Conservation (phyloP, 139 green algal genomes). For the Chlorella sorokiniana region DNA sequence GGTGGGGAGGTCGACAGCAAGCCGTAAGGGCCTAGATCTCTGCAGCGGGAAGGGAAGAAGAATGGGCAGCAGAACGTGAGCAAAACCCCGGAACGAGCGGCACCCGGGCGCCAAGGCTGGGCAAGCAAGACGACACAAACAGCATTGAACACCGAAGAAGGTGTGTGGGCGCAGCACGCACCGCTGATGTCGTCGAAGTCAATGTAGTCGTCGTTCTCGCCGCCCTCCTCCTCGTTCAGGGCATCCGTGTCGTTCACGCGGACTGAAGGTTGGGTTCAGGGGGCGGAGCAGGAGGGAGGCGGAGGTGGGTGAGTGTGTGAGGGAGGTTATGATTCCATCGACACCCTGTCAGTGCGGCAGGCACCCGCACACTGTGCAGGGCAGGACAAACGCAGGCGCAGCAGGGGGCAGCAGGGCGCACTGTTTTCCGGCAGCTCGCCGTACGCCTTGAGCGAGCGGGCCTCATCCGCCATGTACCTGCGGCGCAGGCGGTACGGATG, state of each 20-base stretch:
- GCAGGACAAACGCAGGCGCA: background rate
- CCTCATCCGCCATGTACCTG: slow-evolving; percentile 94
- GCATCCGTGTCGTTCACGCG: slow-evolving; percentile 75
- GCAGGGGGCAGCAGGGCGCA: slow-evolving; percentile 15
- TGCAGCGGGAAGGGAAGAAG: background rate
- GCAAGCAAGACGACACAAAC: background rate
- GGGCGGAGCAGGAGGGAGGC: background rate
- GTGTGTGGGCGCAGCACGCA: too few relatives aligned
- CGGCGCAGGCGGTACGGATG: background rate
- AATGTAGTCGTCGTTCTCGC: slow-evolving; percentile 80
- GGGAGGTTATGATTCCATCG: background rate
- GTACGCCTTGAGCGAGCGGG: slow-evolving; percentile 94
- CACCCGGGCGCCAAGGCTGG: background rate
- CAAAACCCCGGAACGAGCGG: too few relatives aligned
- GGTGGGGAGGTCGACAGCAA: too few relatives aligned
- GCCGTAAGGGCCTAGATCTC: background rate
- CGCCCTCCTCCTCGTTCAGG: slow-evolving; percentile 67
- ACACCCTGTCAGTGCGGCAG: background rate
- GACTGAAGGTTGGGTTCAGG: slow-evolving; percentile 36
- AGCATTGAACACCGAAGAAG: background rate
- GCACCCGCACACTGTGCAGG: background rate
- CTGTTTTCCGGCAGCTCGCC: slow-evolving; percentile 96
- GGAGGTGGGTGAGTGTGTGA: background rate
- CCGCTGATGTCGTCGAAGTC: slow-evolving; percentile 81
- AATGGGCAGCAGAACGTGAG: too few relatives aligned